Conservation (phyloP, 805 yeast genomes). For the Yarrowia divulgata region DNA sequence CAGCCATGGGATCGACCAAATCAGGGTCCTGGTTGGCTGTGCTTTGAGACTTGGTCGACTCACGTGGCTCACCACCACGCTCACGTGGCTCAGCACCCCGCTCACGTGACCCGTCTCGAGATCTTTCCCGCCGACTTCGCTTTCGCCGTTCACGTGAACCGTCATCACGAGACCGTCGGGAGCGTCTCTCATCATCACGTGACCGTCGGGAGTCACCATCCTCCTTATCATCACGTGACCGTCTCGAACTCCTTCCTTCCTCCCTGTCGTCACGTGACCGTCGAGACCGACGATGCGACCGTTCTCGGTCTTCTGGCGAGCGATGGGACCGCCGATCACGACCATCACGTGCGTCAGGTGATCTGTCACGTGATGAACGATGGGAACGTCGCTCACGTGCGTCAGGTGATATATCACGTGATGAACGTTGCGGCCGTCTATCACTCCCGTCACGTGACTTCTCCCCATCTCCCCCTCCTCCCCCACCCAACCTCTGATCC, state of each 20-base stretch:
- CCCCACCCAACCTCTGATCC: background rate
- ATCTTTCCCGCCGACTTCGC: background rate
- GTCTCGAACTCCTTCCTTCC: background rate
- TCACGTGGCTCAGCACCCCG: background rate
- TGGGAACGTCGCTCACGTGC: background rate
- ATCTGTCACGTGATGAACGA: background rate
- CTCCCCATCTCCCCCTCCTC: background rate
- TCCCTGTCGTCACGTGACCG: background rate
- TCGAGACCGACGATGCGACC: background rate
- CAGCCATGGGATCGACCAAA: slow-evolving; percentile 33
- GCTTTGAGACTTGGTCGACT: background rate
- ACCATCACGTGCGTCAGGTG: background rate
- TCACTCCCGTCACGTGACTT: slow-evolving; percentile 7
- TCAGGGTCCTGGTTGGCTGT: slow-evolving; percentile 10
- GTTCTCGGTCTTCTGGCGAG: background rate
- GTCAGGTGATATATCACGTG: background rate
- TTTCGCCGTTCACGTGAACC: slow-evolving; percentile 10
- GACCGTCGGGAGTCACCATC: background rate
- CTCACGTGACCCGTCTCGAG: background rate
- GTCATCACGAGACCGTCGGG: background rate
- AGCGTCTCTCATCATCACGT: slow-evolving; percentile 22
- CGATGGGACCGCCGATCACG: background rate
- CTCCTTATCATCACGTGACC: slow-evolving; percentile 14
- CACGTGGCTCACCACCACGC: background rate
- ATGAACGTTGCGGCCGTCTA: background rate